Evolutionary conservation across 2,329 filamentous ascomycete genomes (phyloP).

Genomic region (Delphinella strobiligena): DNA sequence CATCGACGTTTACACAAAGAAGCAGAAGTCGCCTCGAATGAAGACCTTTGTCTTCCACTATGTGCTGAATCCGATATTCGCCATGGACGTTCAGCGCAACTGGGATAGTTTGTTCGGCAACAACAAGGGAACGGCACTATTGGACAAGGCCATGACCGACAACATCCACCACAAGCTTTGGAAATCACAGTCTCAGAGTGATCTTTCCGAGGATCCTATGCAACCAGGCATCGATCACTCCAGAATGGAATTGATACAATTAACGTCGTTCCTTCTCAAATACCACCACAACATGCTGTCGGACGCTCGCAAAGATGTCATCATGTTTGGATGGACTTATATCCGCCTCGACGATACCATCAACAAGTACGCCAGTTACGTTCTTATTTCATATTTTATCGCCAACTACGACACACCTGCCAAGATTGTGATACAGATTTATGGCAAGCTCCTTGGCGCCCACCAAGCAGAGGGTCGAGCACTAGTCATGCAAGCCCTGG

Average conservation of each 20-base stretch:
- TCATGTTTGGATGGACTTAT: slow-evolving; percentile 98
- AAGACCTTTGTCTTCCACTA: slow-evolving; percentile 90
- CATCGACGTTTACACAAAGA: slow-evolving; percentile 74
- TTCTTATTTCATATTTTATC: slow-evolving; percentile 95
- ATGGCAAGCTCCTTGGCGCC: slow-evolving; percentile 77
- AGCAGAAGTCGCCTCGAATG: slow-evolving; percentile 68
- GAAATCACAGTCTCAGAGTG: slow-evolving; percentile 69
- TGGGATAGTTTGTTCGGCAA: slow-evolving; percentile 46
- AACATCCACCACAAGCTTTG: slow-evolving; percentile 86
- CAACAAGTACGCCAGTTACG: slow-evolving; percentile 97
- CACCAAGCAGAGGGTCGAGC: slow-evolving; percentile 91
- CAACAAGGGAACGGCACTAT: slow-evolving; percentile 54
- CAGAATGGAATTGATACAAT: slow-evolving; percentile 86
- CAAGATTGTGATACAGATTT: slow-evolving; percentile 93
- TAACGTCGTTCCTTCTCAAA: slow-evolving; percentile 90
- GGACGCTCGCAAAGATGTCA: slow-evolving; percentile 91
- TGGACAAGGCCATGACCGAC: slow-evolving; percentile 80
- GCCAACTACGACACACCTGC: slow-evolving; percentile 90
- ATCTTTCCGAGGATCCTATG: slow-evolving; percentile 68
- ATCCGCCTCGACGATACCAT: slow-evolving; percentile 97
- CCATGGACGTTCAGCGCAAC: slow-evolving; percentile 85
- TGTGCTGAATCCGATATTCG: slow-evolving; percentile 89
- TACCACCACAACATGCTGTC: slow-evolving; percentile 81
- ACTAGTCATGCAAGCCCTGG: slow-evolving; percentile 84
- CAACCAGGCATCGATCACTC: slow-evolving; percentile 90